Conservation (phyloP, 805 yeast genomes). For the Tetrapisispora nanseiensis region DNA sequence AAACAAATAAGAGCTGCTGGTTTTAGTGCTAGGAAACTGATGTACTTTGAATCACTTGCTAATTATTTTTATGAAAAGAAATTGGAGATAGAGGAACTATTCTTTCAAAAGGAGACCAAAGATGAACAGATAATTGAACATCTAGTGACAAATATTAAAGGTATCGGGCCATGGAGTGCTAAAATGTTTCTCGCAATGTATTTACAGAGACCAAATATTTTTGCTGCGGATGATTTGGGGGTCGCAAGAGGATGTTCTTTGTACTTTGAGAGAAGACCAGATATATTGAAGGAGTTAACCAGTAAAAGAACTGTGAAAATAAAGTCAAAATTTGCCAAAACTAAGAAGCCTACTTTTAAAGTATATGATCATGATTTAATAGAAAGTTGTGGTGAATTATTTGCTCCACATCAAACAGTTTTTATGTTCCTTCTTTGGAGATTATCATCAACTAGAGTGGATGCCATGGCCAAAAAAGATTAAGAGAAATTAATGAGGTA, state of each 20-base stretch:
- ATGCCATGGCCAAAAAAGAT: slow-evolving; percentile 30
- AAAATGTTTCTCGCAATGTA: slow-evolving; percentile 78
- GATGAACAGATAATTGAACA: slow-evolving; percentile 41
- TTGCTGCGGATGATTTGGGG: slow-evolving; percentile 74
- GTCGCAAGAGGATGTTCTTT: slow-evolving; percentile 69
- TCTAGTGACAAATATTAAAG: slow-evolving; percentile 45
- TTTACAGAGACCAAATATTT: slow-evolving; percentile 54
- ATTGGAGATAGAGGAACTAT: slow-evolving; percentile 27
- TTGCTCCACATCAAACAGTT: slow-evolving; percentile 56
- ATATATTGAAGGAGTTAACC: slow-evolving; percentile 35
- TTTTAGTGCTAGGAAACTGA: slow-evolving; percentile 55
- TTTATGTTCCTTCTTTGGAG: slow-evolving; percentile 73
- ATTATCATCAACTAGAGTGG: slow-evolving; percentile 47
- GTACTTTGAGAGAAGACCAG: slow-evolving; percentile 49
- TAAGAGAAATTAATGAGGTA: neutral
- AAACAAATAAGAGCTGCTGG: slow-evolving; percentile 57
- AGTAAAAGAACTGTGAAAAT: slow-evolving; percentile 30
- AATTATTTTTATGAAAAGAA: slow-evolving; percentile 38
- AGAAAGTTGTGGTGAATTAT: slow-evolving; percentile 44
- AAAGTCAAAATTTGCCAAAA: slow-evolving; percentile 21
- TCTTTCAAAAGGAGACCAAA: slow-evolving; percentile 27
- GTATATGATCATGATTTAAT: slow-evolving; percentile 52
- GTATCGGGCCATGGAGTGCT: slow-evolving; percentile 80
- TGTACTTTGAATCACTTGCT: slow-evolving; percentile 49
- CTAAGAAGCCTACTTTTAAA: slow-evolving; percentile 53